Evolutionary conservation across 176 grass and related monocot genomes (phyloP), one percentile per base, ranked within the genome.

Genomic region (Puya raimondii): DNA sequence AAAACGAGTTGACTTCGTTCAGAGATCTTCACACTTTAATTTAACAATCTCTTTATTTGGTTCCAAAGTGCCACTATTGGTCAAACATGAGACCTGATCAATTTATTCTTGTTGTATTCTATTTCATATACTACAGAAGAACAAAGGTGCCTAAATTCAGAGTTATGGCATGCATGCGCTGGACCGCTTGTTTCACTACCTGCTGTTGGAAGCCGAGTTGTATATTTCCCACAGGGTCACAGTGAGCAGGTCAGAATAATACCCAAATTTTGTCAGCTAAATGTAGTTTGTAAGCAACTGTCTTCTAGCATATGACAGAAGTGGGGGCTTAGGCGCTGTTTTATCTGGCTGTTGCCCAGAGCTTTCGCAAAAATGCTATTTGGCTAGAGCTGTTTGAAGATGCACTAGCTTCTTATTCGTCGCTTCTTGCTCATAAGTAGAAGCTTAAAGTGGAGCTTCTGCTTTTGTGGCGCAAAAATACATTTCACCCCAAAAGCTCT

Each of bases 121-220:
- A 74, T 80, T 51, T 63, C 63, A 9, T 74, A 70, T 86, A 77
- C 3, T 73, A 97, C 79, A 68, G 86, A 97, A 79, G 89, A 97
- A 69, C 74, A 84, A 33, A 92, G 81, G 75, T 97, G 86, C 49
- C 73, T 97, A 49, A 97, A 97, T 79, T 97, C 93, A 23, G 93
- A 97, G 65, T 73, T 97, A 69, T 97, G 93, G 93, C 93, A 97
- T 87, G 93, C 93, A n/a, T 97, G 93, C 74, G 93, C 93, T n/a
- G 93, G 93, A 5, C 93, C 93, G 0, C 93, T 97, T 71, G 93
- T 97, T 49, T 92, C 93, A 18, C 79, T 97, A 72, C 93, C 93
- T 29, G 76, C 73, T 7, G 80, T 92, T 65, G 93, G 93, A 69
- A 92, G 85, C 73, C 84, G 93, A 63, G 93, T 97, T 9, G 86